Evolutionary conservation across 768 basidiomycete species (phyloP), one percentile per base, ranked within the genome.

Genomic region (Suillus subluteus): DNA sequence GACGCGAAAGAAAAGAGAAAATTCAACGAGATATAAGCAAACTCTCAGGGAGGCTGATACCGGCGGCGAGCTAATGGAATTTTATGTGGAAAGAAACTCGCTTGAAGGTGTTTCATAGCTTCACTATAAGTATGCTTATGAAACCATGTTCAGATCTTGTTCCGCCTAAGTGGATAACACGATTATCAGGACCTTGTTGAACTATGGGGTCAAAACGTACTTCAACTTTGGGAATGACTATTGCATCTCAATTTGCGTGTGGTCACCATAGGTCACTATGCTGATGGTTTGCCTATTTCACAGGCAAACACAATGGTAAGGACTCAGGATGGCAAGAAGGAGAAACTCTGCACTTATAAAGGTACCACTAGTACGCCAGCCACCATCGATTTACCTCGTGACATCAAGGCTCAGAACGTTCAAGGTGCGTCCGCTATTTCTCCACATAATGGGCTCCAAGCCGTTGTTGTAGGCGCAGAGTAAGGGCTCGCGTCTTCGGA

Each of bases 381-480:
- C 23, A n/a, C 48, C 48, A 26, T 52, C 23, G 15, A 52, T 52
- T 26, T 26, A 52, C 7, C 26, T 26, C 26, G 26, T 26, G 26
- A 26, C 26, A 26, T 26, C 26, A 11, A 30, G 26, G 26, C 30
- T 30, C 44, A n/a, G 13, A 37, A 15, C 13, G 12, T 41, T 13
- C 46, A 16, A 16, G 50, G 26, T 30, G 15, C 26, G 1, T 52
- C 4, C 0, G 15, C 26, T 18, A 32, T 9, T 62, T 4, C 8
- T 37, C 58, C 61, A 48, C 65, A 41, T 73, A 96, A 30, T 94
- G 91, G 91, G 72, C 91, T 96, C 67, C 87, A 95, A 86, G 95
- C 93, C 61, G 82, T 85, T 54, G 86, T 89, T 68, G 88, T 91
- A 66, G 94, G 95, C 76, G 87, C 88, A 69, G 91, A 92, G 86